Evolutionary conservation across 257 asterid genomes (phyloP).

Genomic region (Fraxinus anomala): DNA sequence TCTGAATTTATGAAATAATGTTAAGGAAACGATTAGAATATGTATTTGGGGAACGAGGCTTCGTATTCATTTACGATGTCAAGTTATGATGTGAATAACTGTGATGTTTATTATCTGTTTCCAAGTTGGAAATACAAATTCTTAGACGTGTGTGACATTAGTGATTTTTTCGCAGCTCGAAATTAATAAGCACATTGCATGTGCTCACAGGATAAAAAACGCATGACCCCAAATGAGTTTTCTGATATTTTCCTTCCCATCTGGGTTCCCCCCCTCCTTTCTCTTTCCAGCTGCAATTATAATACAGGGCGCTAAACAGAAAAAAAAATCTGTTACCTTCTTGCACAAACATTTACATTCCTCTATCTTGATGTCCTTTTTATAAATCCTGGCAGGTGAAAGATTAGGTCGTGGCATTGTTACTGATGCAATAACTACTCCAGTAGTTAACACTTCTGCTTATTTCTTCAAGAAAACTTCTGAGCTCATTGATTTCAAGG

Average conservation of each 20-base stretch:
- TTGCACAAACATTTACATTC: background rate
- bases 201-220: background rate
- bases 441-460: constrained; percentile 88
- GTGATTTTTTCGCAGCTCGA: background rate
- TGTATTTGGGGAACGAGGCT: background rate
- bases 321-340: background rate
- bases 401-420: constrained; percentile 81
- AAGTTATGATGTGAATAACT: background rate
- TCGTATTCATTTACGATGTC: background rate
- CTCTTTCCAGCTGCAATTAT: background rate
- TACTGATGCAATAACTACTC: constrained; percentile 87
- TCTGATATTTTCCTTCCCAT: background rate
- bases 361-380: background rate
- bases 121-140: background rate
- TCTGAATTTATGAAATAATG: background rate
- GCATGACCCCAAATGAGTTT: background rate
- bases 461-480: constrained; percentile 83
- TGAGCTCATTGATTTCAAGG: constrained; percentile 90
- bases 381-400: constrained; percentile 59
- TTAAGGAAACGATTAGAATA: background rate
- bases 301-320: background rate
- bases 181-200: background rate
- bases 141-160: background rate
- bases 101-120: background rate
- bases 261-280: background rate